Base-by-base conservation (phyloP, 208 protist genomes). In the Jaenimonas drosophilae region DNA sequence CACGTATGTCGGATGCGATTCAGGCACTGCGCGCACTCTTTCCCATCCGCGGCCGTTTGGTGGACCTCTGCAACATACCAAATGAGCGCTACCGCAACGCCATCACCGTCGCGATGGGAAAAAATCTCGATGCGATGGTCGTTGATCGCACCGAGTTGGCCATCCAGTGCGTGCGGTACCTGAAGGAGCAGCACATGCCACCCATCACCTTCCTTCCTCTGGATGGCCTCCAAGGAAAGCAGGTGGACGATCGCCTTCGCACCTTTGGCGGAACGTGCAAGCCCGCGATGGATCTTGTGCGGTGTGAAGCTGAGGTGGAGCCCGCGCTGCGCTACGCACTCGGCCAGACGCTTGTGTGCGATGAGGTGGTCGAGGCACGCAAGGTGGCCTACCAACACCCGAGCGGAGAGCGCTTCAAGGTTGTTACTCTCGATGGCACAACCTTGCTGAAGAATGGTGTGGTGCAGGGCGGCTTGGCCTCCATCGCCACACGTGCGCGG, bases 141-240 rank as follows among this genome's bases (percentile, higher is more conserved):
- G 94, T 98, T 4, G 96, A 99, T 38, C 95, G 69, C 7, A 81
- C 91, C 17, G 68, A 86, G 21, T 78, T 81, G 1, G 95, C 96
- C 0, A 80, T 91, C 27, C 79, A 77, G 28, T 99, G 96, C 62
- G 94, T 99, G 33, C 55, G 84, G 38, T 98, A 98, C 64, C 47
- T 99, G 19, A 98, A 96, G 54, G 92, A 98, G 51, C 86, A 98
- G 51, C 68, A 90, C 21, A 59, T 93, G 23, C 83, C 85, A 16
- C 72, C 80, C 20, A 88, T 95, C 50, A 98, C 94, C 0, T 99
- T 99, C 54, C 59, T 99, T 25, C 96, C 97, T 5, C 56, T 99
- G 0, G 82, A 98, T 59, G 56, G 77, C 7, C 59, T 99, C 20
- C 47, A 89, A 24, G 78, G 79, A 2, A 96, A 88, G 49, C 34